Base-by-base conservation (phyloP, 371 early-diverging fungal species). In the Amoeboradix gromovi region DNA sequence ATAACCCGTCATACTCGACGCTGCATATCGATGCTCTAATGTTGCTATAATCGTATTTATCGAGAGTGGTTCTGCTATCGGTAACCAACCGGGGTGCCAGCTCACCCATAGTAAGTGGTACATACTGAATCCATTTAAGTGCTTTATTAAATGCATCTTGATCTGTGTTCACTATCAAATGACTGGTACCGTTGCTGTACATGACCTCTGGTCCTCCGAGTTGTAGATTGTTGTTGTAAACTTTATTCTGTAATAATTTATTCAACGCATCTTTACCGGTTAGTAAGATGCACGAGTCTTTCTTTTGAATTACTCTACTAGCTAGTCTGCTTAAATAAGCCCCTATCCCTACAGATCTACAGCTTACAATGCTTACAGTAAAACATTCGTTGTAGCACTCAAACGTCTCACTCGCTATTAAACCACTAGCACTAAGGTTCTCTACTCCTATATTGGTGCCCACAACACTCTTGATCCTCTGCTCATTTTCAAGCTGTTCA, bases 131-230 rank as follows among this genome's bases (percentile, higher is more conserved):
- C 98, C 98, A 98, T 75, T 85, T 85, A 48, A 96, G 77, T 72
- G 94, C 91, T 83, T 92, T 87, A 72, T 77, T 76, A 69, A 96
- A 87, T 74, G 94, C 94, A 71, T 88, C 84, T 71, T 92, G 82
- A 75, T 97, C 97, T 75, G 94, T 89, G 71, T 88, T 83, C 32
- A 92, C 98, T 1, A 89, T 89, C 75, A 91, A 80, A 73, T 98
- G 98, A 31, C 92, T 90, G 1, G 96, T 90, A 73, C 97, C 97
- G 80, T 98, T 98, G 80, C 87, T 87, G 84, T 86, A 86, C 93
- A 98, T 92, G 80, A 98, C 92, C 77, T 93, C 94, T 28, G 93
- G 91, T 68, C 98, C 98, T 74, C 98, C 98, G 48, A 98, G 83
- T 77, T 98, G 95, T 76, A 95, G 76, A 81, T 98, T 98, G 72